A percentile compares a stretch with the other conserved stretches of the same genome.
Conservation (phyloP, 1,139 yeast species). For the Meyerozyma carpophila region DNA sequence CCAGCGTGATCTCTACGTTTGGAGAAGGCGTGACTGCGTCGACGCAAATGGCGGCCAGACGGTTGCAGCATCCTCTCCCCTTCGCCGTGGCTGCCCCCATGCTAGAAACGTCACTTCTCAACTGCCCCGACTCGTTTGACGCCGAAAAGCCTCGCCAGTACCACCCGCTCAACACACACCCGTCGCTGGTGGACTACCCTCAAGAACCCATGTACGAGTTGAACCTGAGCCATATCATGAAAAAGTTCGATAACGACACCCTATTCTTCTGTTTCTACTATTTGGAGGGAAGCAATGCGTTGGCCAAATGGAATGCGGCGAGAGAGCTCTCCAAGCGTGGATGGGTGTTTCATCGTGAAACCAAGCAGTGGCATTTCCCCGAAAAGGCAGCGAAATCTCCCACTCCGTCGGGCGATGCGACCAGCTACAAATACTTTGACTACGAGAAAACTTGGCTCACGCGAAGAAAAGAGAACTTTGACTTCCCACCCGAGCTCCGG, state of each 20-base stretch:
- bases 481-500: constrained; percentile 22
- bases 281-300: constrained; percentile 41
- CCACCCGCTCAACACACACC: constrained; percentile 78
- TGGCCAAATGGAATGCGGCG: constrained; percentile 69
- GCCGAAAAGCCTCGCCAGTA: constrained; percentile 83
- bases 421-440: constrained; percentile 72
- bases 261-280: constrained; percentile 90
- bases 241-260: constrained; percentile 81
- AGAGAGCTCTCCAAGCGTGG: constrained; percentile 75
- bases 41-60: constrained; percentile 25
- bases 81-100: constrained; percentile 50
- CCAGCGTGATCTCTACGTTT: constrained; percentile 17
- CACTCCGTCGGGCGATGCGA: neutral
- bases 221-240: constrained; percentile 48
- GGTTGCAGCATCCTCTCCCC: constrained; percentile 48
- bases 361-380: constrained; percentile 76
- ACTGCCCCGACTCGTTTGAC: constrained; percentile 91
- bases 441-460: constrained; percentile 87
- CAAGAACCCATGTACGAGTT: constrained; percentile 74
- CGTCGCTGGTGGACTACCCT: constrained; percentile 88
- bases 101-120: constrained; percentile 71
- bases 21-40: constrained; percentile 28
- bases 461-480: constrained; percentile 69
- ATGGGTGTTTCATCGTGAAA: constrained; percentile 78
- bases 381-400: constrained; percentile 29